Evolutionary conservation across 257 asterid species (phyloP), one percentile per base, ranked within the genome.

Genomic region (Penstemon barbatus): DNA sequence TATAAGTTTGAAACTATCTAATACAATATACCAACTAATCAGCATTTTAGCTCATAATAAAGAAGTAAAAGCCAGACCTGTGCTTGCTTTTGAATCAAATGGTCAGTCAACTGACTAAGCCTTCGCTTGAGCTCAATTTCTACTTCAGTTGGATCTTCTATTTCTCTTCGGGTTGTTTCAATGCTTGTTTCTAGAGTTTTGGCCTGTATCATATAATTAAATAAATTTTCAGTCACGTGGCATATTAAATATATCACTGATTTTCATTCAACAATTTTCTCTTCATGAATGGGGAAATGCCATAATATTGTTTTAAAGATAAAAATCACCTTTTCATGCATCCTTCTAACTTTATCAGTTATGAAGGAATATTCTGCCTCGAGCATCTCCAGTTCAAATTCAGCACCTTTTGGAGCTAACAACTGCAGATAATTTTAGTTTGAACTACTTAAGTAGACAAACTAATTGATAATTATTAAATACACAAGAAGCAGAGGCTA

Each of bases 111-210:
- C 80, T 84, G 97, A 76, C 81, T 75, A 72, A 90, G 98, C 86
- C 95, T 86, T 75, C 85, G 90, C 89, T 84, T 90, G 74, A 92
- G 98, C 87, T 92, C 97, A 62, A 84, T 79, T 76, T 92, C 98
- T 63, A 92, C 85, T 84, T 86, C 95, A 64, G 90, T 82, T 73
- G 95, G 95, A 78, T 75, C 72, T 77, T 80, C 89, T 51, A 88
- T 69, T 65, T 86, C 96, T 64, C 74, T 81, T 61, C 77, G 80
- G 53, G 95, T 82, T 15, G 86, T 81, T 19, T 83, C 87, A 38
- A 89, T 87, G 84, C 87, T 87, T 48, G 80, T 78, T 80, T 91
- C 91, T 54, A 91, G 77, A 61, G 94, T 80, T 83, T 74, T 83
- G 63, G 91, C 91, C 96, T 91, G 81, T 65, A 81, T 63, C 12